Percentiles rank a stretch among this genome's conserved stretches.
Conservation (phyloP, 495 filamentous ascomycete genomes). For the Melanomma pulvis-pyrius region DNA sequence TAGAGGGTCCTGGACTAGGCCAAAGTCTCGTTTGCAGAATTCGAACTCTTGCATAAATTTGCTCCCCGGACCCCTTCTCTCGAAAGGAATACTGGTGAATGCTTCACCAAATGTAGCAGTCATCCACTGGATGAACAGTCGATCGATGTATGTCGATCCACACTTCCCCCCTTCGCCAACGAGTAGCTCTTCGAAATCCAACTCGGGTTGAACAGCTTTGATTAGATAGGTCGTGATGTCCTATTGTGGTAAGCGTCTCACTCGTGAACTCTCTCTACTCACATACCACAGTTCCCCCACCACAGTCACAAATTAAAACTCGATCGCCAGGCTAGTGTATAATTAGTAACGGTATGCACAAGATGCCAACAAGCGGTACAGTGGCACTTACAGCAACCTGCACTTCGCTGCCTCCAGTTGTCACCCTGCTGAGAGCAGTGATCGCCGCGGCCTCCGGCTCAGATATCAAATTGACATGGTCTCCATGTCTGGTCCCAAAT, state of each 20-base stretch:
- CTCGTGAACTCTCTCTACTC: neutral
- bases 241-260: neutral
- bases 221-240: slow-evolving; percentile 42
- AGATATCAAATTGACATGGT: slow-evolving; percentile 40
- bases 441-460: slow-evolving; percentile 46
- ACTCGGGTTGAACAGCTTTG: slow-evolving; percentile 13
- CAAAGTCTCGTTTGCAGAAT: slow-evolving; percentile 37
- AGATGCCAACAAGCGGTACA: no score
- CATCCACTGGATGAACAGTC: slow-evolving; percentile 39
- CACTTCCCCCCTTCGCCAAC: slow-evolving; percentile 42
- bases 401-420: slow-evolving; percentile 1
- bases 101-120: slow-evolving; percentile 30
- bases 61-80: slow-evolving; percentile 39
- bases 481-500: slow-evolving; percentile 37
- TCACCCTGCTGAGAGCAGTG: slow-evolving; percentile 28
- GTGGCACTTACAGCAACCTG: neutral
- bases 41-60: slow-evolving; percentile 42
- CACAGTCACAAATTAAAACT: slow-evolving; percentile 42
- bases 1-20: neutral
- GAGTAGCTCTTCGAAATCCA: slow-evolving; percentile 35
- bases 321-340: slow-evolving; percentile 35
- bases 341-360: no score
- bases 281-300: slow-evolving; percentile 40
- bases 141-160: slow-evolving; percentile 40
- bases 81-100: slow-evolving; percentile 32